These are phyloP conservation scores for Paradendryphiella salina DNA, from an alignment of 2,329 filamentous ascomycete species.

Conservation along the genomic window DNA sequence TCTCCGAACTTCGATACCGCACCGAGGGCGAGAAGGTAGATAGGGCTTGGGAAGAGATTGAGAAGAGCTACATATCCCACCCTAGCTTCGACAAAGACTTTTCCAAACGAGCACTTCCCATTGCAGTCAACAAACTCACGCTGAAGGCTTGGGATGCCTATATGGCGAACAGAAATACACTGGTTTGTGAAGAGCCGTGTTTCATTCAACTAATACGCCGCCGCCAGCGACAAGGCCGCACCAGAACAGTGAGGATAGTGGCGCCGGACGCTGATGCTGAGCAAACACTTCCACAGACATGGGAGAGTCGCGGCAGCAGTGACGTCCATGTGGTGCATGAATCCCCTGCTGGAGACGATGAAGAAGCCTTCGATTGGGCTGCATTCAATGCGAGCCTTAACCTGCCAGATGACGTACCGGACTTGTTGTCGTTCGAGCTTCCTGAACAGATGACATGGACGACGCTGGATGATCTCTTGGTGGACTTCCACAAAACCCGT, in stretches of 20 bases:
- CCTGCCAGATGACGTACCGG: neutral
- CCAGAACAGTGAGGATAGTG: neutral
- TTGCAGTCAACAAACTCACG: slow-evolving; percentile 50
- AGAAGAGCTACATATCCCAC: slow-evolving; percentile 51
- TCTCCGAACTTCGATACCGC: slow-evolving; percentile 41
- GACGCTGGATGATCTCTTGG: slow-evolving; percentile 34
- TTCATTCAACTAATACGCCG: slow-evolving; percentile 29
- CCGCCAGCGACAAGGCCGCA: slow-evolving; percentile 6
- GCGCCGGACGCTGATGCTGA: neutral
- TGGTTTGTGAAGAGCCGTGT: slow-evolving; percentile 21
- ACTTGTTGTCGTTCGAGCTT: slow-evolving; percentile 9
- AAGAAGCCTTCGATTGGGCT: neutral
- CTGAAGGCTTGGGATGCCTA: slow-evolving; percentile 52
- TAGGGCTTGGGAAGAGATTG: slow-evolving; percentile 53
- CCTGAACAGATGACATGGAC: slow-evolving; percentile 36
- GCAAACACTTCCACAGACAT: neutral
- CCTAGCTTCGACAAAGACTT: slow-evolving; percentile 45
- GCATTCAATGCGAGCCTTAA: slow-evolving; percentile 4
- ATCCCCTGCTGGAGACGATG: neutral
- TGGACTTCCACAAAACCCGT: slow-evolving; percentile 22
- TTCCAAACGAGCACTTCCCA: slow-evolving; percentile 47
- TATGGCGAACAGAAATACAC: slow-evolving; percentile 10
- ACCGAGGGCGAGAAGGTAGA: slow-evolving; percentile 33
- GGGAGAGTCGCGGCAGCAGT: neutral
- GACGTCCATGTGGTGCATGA: too few relatives aligned